Base-by-base conservation (phyloP, 2,329 filamentous ascomycete genomes). In the Pestalotiopsis sp. region DNA sequence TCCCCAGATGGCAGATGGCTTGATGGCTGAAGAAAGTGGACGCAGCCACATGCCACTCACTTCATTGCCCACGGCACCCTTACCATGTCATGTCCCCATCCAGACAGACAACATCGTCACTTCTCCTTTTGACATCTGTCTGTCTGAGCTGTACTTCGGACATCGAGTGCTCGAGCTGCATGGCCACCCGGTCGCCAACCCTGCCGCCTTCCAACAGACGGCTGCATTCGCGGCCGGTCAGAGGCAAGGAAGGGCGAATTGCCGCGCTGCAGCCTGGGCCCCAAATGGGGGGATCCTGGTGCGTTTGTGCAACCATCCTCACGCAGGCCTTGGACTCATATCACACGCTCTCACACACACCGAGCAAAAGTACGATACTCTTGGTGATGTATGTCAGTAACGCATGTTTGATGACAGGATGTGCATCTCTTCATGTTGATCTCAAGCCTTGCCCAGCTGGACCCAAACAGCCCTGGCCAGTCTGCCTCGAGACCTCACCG, bases 401-500 rank as follows among this genome's bases (percentile, higher is more conserved):
- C 45, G 17, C 17, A 52, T 59, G 23, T 59, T 36, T 36, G 27
- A 59, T 59, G 57, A 36, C 57, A 27, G 27, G 11, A 36, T 59
- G 27, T 59, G 57, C 57, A 59, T 27, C 4, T 59, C 45, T 27
- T 17, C 57, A 59, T 13, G 57, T 59, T 27, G 57, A 59, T 59
- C 27, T 59, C 20, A 13, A 36, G 45, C 45, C 45, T 9, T n/a
- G 57, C 57, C 27, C 23, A 25, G 57, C 23, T 23, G 56, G 56
- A 7, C 17, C 23, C 57, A 17, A 36, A 27, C 12, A 27, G 23
- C 17, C 14, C 25, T 59, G 23, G 23, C 57, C 56, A 59, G 45
- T n/a, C 45, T 52, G 45, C 45, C 45, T 52, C 45, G 45, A 52
- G 45, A 52, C n/a, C 17, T 62, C 59, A 62, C 59, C 59, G 59